Evolutionary conservation across 2,329 filamentous ascomycete species (phyloP).

Genomic region (Pestalotiopsis sp.): DNA sequence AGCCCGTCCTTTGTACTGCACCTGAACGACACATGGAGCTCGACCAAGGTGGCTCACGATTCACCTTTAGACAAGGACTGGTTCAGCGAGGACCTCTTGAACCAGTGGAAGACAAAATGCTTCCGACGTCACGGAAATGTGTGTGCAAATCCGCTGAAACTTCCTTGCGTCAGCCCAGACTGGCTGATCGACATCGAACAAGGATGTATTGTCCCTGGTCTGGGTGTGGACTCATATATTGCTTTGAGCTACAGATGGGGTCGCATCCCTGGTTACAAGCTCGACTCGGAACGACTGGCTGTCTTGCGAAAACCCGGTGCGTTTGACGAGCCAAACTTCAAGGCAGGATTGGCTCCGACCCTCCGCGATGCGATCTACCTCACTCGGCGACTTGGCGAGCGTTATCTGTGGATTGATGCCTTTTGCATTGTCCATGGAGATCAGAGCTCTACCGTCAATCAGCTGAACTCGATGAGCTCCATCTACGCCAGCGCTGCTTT

Average conservation of each 20-base stretch:
- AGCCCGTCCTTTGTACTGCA: too few species aligned
- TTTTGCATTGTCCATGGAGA: constrained; percentile 3
- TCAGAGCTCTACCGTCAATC: not conserved
- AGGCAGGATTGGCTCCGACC: not conserved
- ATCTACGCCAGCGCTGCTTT: constrained; percentile 6
- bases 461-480: not conserved
- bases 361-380: not conserved
- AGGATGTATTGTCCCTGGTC: not conserved
- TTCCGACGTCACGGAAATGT: not conserved
- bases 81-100: too few species aligned
- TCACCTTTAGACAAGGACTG: too few species aligned
- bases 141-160: not conserved
- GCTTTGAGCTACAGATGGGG: constrained; percentile 6
- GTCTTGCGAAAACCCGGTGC: not conserved
- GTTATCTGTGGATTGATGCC: constrained; percentile 7
- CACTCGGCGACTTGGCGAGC: not conserved
- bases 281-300: not conserved
- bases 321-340: not conserved
- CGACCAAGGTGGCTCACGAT: too few species aligned
- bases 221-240: not conserved
- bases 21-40: not conserved
- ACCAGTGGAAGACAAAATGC: too few species aligned
- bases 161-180: not conserved
- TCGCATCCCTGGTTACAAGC: not conserved
- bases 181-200: constrained; percentile 1